Percentiles rank a stretch among this genome's conserved stretches.
These are phyloP conservation scores for Lathyrus aphaca DNA, from an alignment of 306 rosid genomes.

Conservation along the genomic window DNA sequence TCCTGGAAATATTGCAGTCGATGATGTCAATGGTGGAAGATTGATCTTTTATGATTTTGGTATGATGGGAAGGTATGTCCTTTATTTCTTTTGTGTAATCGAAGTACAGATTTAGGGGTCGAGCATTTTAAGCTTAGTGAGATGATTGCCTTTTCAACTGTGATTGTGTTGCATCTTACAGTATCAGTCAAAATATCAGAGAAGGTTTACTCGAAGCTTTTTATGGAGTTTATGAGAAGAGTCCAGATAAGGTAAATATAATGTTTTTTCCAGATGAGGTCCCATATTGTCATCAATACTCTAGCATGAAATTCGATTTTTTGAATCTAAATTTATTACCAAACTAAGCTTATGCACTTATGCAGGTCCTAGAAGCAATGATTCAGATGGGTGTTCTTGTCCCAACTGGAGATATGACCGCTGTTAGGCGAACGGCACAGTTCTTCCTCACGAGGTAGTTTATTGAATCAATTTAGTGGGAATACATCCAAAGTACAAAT, in stretches of 20 bases:
- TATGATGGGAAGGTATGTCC: conserved; percentile 96
- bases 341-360: conserved; percentile 36
- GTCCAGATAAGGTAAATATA: conserved; percentile 94
- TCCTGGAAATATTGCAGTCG: conserved; percentile 99
- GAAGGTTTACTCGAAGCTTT: conserved; percentile 93
- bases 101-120: conserved; percentile 8
- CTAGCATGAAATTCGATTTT: conserved; percentile 30
- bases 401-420: conserved; percentile 99
- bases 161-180: conserved; percentile 48
- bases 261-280: conserved; percentile 9
- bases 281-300: conserved; percentile 31
- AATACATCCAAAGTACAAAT: conserved; percentile 31
- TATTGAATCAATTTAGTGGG: conserved; percentile 38
- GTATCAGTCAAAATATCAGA: conserved; percentile 92
- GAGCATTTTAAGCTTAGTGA: conserved; percentile 32
- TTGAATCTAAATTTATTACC: conserved; percentile 35
- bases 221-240: conserved; percentile 96
- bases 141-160: conserved; percentile 20
- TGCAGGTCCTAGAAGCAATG: conserved; percentile 97
- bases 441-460: conserved; percentile 90
- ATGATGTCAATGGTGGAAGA: conserved; percentile 98
- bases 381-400: conserved; percentile 99
- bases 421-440: conserved; percentile 93
- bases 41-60: conserved; percentile 99
- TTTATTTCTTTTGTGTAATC: conserved; percentile 27